Percentiles rank a stretch among this genome's conserved stretches.
Evolutionary conservation across 352 stramenopile species (phyloP).

Genomic region (Phytophthora hybrid): DNA sequence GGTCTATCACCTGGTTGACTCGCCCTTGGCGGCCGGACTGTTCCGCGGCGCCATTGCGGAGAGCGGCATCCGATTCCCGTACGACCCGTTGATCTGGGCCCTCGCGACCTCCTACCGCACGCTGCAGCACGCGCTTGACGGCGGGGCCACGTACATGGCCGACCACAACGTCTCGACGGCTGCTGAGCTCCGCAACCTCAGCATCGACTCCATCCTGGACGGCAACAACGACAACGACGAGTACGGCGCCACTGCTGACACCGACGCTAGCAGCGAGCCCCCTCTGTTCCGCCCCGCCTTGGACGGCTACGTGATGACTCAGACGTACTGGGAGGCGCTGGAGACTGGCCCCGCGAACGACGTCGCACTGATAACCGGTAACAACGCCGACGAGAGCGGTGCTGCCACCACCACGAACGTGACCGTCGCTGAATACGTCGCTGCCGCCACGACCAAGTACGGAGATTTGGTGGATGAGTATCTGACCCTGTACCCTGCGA

Average conservation of each 20-base stretch:
- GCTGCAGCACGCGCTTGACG: neutral
- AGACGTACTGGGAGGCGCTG: slow-evolving; percentile 23
- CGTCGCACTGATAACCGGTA: slow-evolving; percentile 26
- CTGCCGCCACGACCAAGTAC: neutral
- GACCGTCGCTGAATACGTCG: slow-evolving; percentile 28
- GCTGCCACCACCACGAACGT: slow-evolving; percentile 26
- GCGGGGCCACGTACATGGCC: neutral
- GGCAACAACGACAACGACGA: slow-evolving; percentile 13
- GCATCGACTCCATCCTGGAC: slow-evolving; percentile 13
- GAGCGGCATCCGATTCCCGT: neutral
- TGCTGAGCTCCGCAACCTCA: slow-evolving; percentile 21
- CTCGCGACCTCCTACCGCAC: neutral
- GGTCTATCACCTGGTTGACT: neutral
- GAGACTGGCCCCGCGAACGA: slow-evolving; percentile 19
- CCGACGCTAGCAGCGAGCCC: slow-evolving; percentile 4
- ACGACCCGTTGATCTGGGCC: neutral
- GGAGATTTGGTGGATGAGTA: slow-evolving; percentile 23
- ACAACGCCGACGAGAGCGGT: slow-evolving; percentile 28
- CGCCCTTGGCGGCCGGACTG: neutral
- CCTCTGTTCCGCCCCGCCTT: slow-evolving; percentile 18
- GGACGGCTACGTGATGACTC: slow-evolving; percentile 19
- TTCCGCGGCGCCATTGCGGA: neutral
- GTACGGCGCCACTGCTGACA: neutral
- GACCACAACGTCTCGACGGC: slow-evolving; percentile 16
- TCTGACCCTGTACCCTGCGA: slow-evolving; percentile 22